Percentiles rank a stretch among this genome's conserved stretches.
phyloP scores from a whole-genome alignment of 345 rosid species.

The Durio zibethinus region DNA sequence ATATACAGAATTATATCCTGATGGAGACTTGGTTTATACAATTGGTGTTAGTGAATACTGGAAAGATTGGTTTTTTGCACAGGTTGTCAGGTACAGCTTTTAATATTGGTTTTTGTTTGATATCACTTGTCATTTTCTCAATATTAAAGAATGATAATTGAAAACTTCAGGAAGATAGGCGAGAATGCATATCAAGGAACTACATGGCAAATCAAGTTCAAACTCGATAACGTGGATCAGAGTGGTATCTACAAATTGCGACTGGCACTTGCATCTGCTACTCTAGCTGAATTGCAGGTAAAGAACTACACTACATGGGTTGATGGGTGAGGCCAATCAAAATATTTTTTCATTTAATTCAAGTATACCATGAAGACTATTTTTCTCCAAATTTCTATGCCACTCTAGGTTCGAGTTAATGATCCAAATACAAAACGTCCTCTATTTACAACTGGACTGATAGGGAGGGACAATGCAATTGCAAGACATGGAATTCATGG shows the following conservation, averaged over 20 bases:
- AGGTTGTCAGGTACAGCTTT: slow-evolving; percentile 54
- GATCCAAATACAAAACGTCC: slow-evolving; percentile 48
- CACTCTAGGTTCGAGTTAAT: neutral
- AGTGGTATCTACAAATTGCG: neutral
- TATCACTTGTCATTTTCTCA: neutral
- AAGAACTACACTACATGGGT: neutral
- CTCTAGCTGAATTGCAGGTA: neutral
- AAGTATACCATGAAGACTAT: too few species aligned
- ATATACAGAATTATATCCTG: slow-evolving; percentile 77
- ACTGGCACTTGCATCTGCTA: neutral
- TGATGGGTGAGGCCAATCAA: neutral
- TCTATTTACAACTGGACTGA: slow-evolving; percentile 15
- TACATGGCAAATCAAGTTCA: slow-evolving; percentile 77
- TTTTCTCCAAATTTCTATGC: neutral
- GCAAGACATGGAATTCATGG: slow-evolving; percentile 88
- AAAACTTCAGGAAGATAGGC: neutral
- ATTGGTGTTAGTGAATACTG: slow-evolving; percentile 65
- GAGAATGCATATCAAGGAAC: slow-evolving; percentile 35
- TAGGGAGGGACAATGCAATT: slow-evolving; percentile 80
- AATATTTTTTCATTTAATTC: too few species aligned
- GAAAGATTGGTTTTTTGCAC: slow-evolving; percentile 91
- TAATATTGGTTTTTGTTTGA: neutral
- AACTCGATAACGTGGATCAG: slow-evolving; percentile 13
- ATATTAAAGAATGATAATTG: neutral
- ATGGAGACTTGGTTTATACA: slow-evolving; percentile 70